These are phyloP conservation scores for Drechslerella dactyloides DNA, from an alignment of 2,329 filamentous ascomycete species.

Conservation along the genomic window DNA sequence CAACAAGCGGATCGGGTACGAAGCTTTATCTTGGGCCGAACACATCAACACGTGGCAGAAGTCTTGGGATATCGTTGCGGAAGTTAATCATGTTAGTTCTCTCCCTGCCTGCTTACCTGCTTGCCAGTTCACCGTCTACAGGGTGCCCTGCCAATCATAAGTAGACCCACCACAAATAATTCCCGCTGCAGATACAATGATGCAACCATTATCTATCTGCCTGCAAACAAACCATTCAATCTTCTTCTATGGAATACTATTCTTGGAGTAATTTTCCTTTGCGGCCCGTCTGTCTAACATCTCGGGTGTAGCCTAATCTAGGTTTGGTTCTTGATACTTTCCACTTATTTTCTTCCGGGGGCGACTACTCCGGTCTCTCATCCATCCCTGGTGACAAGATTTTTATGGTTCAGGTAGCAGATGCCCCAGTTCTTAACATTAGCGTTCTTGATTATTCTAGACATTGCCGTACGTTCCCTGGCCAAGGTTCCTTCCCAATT, in stretches of 20 bases:
- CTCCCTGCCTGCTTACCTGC: constrained; percentile 4
- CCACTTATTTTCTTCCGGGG: constrained; percentile 52
- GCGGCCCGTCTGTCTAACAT: constrained; percentile 40
- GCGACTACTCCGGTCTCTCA: constrained; percentile 51
- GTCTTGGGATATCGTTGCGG: constrained; percentile 51
- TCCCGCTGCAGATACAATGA: constrained; percentile 48
- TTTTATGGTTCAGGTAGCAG: constrained; percentile 52
- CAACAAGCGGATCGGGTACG: constrained; percentile 52
- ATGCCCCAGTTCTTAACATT: constrained; percentile 53
- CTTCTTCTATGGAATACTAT: constrained; percentile 41
- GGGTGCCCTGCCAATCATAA: constrained; percentile 41
- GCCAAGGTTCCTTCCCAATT: constrained; percentile 52
- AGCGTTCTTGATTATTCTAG: constrained; percentile 52
- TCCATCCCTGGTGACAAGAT: constrained; percentile 52
- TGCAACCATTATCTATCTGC: constrained; percentile 13
- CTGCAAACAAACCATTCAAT: background rate
- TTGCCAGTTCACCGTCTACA: constrained; percentile 30
- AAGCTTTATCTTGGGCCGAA: constrained; percentile 52
- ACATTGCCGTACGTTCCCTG: constrained; percentile 51
- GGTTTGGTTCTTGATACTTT: constrained; percentile 53
- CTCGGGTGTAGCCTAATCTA: constrained; percentile 44
- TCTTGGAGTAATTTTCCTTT: constrained; percentile 20
- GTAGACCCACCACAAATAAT: constrained; percentile 45
- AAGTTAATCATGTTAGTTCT: constrained; percentile 51
- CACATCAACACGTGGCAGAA: constrained; percentile 52